phyloP scores from a whole-genome alignment of 345 rosid genomes.

The Rhizophora apiculata region DNA sequence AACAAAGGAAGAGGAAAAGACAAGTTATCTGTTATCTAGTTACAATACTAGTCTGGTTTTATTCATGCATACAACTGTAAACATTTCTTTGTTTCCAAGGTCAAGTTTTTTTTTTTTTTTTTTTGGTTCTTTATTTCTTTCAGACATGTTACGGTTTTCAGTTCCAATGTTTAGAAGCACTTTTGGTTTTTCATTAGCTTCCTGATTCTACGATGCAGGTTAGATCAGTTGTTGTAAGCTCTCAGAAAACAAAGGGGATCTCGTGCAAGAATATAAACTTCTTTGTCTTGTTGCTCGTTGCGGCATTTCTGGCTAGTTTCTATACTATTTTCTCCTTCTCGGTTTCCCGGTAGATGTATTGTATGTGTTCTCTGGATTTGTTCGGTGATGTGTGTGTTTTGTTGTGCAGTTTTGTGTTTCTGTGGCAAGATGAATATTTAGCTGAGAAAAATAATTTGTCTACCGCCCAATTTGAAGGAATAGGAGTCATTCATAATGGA shows the following conservation, averaged over 20 bases:
- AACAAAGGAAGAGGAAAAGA: neutral
- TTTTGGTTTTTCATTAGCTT: neutral
- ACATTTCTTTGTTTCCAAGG: neutral
- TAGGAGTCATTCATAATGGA: too few species aligned
- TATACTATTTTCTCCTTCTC: neutral
- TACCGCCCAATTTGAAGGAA: too few species aligned
- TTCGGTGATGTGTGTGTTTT: too few species aligned
- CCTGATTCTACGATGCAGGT: conserved; percentile 26
- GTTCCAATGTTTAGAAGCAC: neutral
- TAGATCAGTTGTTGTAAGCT: neutral
- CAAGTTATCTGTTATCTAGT: neutral
- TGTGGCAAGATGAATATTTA: too few species aligned
- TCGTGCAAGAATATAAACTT: conserved; percentile 14
- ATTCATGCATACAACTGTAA: neutral
- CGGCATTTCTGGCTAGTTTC: neutral
- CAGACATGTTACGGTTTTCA: neutral
- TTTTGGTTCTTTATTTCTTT: too few species aligned
- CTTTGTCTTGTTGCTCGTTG: neutral
- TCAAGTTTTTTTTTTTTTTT: neutral
- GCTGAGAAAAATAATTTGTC: too few species aligned
- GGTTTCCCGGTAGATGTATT: neutral
- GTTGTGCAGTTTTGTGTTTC: too few species aligned
- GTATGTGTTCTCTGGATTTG: too few species aligned
- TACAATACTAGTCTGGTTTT: neutral
- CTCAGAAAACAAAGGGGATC: conserved; percentile 10